Conservation (phyloP, 352 stramenopile genomes). For the Pythium diclinum region DNA sequence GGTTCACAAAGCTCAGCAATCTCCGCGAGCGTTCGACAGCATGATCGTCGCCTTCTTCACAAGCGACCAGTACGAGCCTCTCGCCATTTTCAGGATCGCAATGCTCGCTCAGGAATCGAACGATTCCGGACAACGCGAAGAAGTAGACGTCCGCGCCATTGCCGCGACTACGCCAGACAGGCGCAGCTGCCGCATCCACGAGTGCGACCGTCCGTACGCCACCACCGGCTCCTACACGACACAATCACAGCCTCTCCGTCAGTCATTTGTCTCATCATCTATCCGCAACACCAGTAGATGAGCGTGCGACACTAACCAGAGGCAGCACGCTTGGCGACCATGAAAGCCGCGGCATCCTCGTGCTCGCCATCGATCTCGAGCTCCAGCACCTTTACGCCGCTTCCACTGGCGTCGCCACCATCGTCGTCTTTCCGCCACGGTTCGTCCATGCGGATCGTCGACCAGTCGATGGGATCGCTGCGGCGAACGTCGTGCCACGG, state of each 20-base stretch:
- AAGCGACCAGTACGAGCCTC: constrained; percentile 5
- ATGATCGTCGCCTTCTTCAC: neutral
- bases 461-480: constrained; percentile 26
- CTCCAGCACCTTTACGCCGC: constrained; percentile 19
- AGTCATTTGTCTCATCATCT: neutral
- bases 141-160: constrained; percentile 29
- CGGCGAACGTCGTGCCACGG: constrained; percentile 19
- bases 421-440: neutral
- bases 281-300: neutral
- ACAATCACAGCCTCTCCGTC: neutral
- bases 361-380: constrained; percentile 24
- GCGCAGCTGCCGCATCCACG: constrained; percentile 17
- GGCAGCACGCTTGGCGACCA: constrained; percentile 16
- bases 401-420: neutral
- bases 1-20: constrained; percentile 7
- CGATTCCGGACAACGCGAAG: constrained; percentile 26
- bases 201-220: constrained; percentile 14
- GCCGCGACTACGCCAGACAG: constrained; percentile 16
- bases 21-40: neutral
- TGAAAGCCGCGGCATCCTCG: constrained; percentile 5
- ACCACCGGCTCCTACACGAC: constrained; percentile 10
- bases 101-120: constrained; percentile 27
- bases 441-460: constrained; percentile 17
- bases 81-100: neutral
- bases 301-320: constrained; percentile 15